These are phyloP conservation scores for Oryza brachyantha DNA, from an alignment of 176 grass and related monocot genomes.

Conservation along the genomic window DNA sequence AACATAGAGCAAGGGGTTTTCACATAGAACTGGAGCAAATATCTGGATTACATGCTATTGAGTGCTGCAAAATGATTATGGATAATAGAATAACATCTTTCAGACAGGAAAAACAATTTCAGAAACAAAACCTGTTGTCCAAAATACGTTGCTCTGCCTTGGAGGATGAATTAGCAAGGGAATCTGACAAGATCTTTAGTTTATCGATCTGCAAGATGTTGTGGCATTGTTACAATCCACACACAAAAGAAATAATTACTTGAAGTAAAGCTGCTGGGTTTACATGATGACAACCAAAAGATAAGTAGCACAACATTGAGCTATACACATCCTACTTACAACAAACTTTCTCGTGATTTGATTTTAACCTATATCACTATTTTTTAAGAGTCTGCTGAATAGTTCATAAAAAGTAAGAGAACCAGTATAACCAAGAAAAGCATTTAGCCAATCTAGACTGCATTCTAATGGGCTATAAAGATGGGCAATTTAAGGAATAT, in stretches of 20 bases:
- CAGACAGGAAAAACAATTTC: background rate
- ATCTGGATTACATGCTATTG: slow-evolving; percentile 6
- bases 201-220: slow-evolving; percentile 75
- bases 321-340: slow-evolving; percentile 1
- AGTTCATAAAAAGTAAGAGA: slow-evolving; percentile 19
- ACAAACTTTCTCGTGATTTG: background rate
- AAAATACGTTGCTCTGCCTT: slow-evolving; percentile 97
- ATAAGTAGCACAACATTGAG: background rate
- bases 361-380: background rate
- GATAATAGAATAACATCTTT: background rate
- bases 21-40: slow-evolving; percentile 3
- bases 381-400: background rate
- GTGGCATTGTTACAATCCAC: slow-evolving; percentile 3
- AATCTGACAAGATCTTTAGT: slow-evolving; percentile 89
- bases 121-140: slow-evolving; percentile 79
- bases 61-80: background rate
- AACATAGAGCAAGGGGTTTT: slow-evolving; percentile 21
- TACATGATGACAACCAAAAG: slow-evolving; percentile 14
- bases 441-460: background rate
- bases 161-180: slow-evolving; percentile 82
- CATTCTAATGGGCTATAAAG: background rate
- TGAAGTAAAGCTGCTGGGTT: background rate
- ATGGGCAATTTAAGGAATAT: slow-evolving; percentile 18
- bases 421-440: background rate
- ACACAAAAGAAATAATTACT: background rate